Evolutionary conservation across 495 filamentous ascomycete species (phyloP).

Genomic region (Penicillium cataractarum): DNA sequence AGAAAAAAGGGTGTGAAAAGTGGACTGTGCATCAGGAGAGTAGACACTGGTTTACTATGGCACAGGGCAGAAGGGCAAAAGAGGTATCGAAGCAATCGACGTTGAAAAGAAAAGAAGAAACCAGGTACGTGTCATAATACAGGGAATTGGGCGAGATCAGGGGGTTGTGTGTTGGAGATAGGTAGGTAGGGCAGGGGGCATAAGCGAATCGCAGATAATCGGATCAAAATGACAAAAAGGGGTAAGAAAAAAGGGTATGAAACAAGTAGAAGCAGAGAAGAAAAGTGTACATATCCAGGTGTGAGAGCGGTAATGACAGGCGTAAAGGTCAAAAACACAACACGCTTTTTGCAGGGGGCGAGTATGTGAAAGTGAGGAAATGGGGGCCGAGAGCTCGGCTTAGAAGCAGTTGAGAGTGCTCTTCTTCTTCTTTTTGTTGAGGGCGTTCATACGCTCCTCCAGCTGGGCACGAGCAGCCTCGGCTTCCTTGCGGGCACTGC

Average conservation of each 20-base stretch:
- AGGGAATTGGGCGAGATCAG: constrained; percentile 40
- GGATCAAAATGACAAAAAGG: constrained; percentile 36
- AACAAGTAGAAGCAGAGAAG: constrained; percentile 26
- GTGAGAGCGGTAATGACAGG: constrained; percentile 22
- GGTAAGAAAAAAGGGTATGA: constrained; percentile 31
- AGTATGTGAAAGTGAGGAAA: background rate
- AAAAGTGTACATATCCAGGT: constrained; percentile 21
- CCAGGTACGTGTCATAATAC: constrained; percentile 52
- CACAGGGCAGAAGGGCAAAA: constrained; percentile 21
- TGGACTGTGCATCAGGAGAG: constrained; percentile 8
- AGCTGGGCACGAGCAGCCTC: constrained; percentile 85
- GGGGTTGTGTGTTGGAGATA: constrained; percentile 28
- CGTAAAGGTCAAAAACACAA: constrained; percentile 16
- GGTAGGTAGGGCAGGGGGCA: background rate
- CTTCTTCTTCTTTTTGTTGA: constrained; percentile 93
- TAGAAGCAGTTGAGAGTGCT: constrained; percentile 95
- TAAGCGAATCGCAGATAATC: background rate
- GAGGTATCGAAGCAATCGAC: constrained; percentile 35
- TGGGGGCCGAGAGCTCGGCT: background rate
- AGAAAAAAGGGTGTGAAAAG: constrained; percentile 22
- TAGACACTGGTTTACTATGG: constrained; percentile 7
- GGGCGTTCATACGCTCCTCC: constrained; percentile 92
- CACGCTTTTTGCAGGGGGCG: constrained; percentile 14
- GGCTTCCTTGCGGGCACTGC: constrained; percentile 81
- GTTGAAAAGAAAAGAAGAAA: constrained; percentile 20